These are phyloP conservation scores for Aureobasidium sp. DNA, from an alignment of 2,329 filamentous ascomycete genomes.

Conservation along the genomic window DNA sequence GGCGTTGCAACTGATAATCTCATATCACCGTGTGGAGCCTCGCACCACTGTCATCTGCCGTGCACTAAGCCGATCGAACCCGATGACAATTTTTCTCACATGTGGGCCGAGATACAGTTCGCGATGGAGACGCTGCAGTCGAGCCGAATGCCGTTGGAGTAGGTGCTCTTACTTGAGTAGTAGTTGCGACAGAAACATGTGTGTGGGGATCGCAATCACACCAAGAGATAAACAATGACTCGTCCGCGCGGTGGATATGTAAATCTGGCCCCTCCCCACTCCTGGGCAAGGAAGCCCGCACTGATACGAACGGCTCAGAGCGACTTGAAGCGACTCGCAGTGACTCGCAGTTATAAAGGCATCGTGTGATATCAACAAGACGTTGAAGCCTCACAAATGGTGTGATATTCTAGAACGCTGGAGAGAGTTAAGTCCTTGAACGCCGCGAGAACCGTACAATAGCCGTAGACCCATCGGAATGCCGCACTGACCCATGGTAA, in stretches of 20 bases:
- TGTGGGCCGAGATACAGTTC: background rate
- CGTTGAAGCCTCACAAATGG: background rate
- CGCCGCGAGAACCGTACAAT: background rate
- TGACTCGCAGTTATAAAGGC: background rate
- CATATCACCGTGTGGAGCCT: conserved; percentile 7
- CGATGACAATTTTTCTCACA: conserved; percentile 6
- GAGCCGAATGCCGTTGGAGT: background rate
- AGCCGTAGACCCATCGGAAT: background rate
- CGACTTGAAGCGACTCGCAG: background rate
- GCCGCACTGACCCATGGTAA: conserved; percentile 8
- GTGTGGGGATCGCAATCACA: conserved; percentile 9
- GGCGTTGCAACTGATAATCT: conserved; percentile 13
- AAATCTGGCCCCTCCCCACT: background rate
- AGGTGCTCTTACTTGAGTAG: background rate
- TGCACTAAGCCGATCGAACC: background rate
- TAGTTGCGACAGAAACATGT: too few relatives aligned
- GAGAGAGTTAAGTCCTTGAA: background rate
- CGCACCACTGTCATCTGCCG: conserved; percentile 9
- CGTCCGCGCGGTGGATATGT: background rate
- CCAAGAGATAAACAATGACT: background rate
- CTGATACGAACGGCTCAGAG: background rate
- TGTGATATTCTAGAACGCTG: conserved; percentile 12
- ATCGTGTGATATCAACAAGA: background rate
- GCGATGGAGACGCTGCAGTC: background rate
- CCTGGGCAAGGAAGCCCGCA: background rate